A percentile compares a stretch with the other conserved stretches of the same genome.
Evolutionary conservation across 306 rosid species (phyloP).

Genomic region (Hippophae gyantsensis): DNA sequence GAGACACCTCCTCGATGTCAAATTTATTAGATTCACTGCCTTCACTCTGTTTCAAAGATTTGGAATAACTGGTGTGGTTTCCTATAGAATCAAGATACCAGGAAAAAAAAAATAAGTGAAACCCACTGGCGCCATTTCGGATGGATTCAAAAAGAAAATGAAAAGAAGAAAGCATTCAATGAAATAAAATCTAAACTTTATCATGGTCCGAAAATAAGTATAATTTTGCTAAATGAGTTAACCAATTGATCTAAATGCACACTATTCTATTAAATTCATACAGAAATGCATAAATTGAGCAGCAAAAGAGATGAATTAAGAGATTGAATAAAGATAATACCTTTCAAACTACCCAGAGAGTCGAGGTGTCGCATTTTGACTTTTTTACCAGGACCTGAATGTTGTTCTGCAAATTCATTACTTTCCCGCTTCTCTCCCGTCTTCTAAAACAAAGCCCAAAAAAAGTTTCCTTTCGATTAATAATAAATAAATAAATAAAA

Average conservation of each 20-base stretch:
- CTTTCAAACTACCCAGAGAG: slow-evolving; percentile 43
- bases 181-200: neutral
- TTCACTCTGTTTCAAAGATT: slow-evolving; percentile 24
- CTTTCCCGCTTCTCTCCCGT: slow-evolving; percentile 45
- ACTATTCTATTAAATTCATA: too few relatives aligned
- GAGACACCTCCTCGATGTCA: slow-evolving; percentile 38
- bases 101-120: slow-evolving; percentile 1
- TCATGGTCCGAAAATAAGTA: neutral
- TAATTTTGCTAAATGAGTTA: neutral
- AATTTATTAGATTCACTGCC: slow-evolving; percentile 18
- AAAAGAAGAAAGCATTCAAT: neutral
- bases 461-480: neutral
- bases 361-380: slow-evolving; percentile 65
- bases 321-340: slow-evolving; percentile 20
- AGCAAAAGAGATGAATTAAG: neutral
- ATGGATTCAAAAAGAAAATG: neutral
- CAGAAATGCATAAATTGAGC: too few relatives aligned
- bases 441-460: slow-evolving; percentile 23
- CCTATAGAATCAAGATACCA: slow-evolving; percentile 27
- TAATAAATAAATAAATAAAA: neutral
- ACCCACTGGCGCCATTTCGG: neutral
- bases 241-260: neutral
- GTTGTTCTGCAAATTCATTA: slow-evolving; percentile 24
- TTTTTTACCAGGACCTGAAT: slow-evolving; percentile 35
- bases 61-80: slow-evolving; percentile 10